Base-by-base conservation (phyloP, 345 rosid genomes). In the Sapria himalayana region DNA sequence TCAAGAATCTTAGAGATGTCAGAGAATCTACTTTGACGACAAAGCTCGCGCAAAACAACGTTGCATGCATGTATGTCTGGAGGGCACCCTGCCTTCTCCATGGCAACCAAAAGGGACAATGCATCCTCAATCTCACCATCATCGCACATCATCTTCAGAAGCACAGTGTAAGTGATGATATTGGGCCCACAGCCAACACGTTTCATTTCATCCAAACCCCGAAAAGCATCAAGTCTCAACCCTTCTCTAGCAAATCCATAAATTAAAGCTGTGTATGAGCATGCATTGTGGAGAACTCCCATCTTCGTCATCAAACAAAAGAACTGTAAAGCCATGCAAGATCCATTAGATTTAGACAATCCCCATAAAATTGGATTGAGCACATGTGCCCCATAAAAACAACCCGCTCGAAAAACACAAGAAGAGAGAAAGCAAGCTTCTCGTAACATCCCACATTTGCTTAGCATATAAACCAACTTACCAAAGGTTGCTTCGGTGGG, bases 241-340 rank as follows among this genome's bases (percentile, higher is more conserved):
- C 68, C 65, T 44, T 54, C 68, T 50, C 38, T 55, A 37, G 50
- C 16, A 42, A 66, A 55, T 12, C 72, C 72, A 48, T 62, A 62
- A 47, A 62, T 45, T 48, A 66, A 49, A 48, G 65, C 68, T 4
- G 67, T 58, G 44, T 54, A 66, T 0, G 67, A 66, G 29, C 65
- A 58, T 12, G 40, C 62, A 37, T 57, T 51, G 11, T 33, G 37
- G 20, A 43, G 33, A 48, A 55, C 4, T 19, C 72, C 68, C 23
- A 39, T 58, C 61, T 50, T 62, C 55, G 43, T 62, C 58, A 66
- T 51, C 29, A 33, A 58, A 32, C 24, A 55, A 14, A 55, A 48
- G 23, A 66, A 29, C 1, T 25, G 51, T 54, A 51, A 22, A 35
- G 62, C 72, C 34, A 13, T n/a, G 24, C 7, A 51, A 25, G 41